Evolutionary conservation across 495 filamentous ascomycete genomes (phyloP), one percentile per base, ranked within the genome.

Genomic region (Echria macrotheca): DNA sequence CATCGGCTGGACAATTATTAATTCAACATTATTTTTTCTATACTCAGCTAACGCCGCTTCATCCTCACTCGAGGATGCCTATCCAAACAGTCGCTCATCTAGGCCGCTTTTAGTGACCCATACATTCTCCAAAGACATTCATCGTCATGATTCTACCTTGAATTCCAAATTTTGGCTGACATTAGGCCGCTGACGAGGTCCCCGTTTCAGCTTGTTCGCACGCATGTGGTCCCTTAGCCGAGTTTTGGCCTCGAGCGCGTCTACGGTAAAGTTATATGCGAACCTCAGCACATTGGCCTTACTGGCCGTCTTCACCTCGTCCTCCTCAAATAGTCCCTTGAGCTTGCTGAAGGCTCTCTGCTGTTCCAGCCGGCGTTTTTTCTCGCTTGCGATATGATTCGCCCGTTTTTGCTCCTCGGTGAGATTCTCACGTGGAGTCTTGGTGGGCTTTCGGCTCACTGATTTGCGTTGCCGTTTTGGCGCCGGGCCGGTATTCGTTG

Each of bases 361-460:
- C 56, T 95, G 94, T 17, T 85, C 68, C 24, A 84, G 83, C 43
- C 90, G 77, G 35, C 90, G 80, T 62, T 90, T 91, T 65, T 93
- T 85, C 64, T 96, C 90, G 28, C 89, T 94, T 42, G 79, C 74
- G 56, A 95, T 94, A 63, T 96, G 90, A 52, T 95, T 94, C 52
- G 81, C 81, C 32, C 88, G 73, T 68, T 93, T 95, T 63, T 95
- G 84, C 47, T 85, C 83, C 50, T 90, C 86, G 0, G 83, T 83
- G 22, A 96, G 74, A 55, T 91, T 91, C 63, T 89, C 84, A 31
- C 28, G 28, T 12, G 28, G 28, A 31, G 12, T 18, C 89, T 78
- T n/a, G n/a, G n/a, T 62, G 2, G 69, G 23, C 64, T 83, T 87
- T 8, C 14, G 35, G 15, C 32, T 19, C 23, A 21, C 19, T 59